These are phyloP conservation scores for Epicoccum nigrum DNA, from an alignment of 2,329 filamentous ascomycete species.

Conservation along the genomic window DNA sequence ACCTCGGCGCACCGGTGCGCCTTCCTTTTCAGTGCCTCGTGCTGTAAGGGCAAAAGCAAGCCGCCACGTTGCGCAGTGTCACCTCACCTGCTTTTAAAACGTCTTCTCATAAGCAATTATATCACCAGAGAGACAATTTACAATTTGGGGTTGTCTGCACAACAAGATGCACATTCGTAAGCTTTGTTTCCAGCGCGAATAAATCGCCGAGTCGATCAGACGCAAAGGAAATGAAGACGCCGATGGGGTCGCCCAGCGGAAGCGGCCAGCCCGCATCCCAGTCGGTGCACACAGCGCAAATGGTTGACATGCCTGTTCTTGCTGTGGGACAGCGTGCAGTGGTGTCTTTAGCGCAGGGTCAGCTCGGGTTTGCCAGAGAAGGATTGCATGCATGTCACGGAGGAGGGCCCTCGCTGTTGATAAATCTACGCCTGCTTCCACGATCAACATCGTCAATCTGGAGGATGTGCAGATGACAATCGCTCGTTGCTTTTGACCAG, in stretches of 20 bases:
- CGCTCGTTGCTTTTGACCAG: conserved; percentile 14
- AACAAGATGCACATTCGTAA: conserved; percentile 1
- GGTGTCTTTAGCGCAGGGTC: conserved; percentile 2
- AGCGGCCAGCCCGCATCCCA: conserved; percentile 8
- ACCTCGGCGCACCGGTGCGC: conserved; percentile 9
- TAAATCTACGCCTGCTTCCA: conserved; percentile 3
- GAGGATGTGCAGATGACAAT: conserved; percentile 12
- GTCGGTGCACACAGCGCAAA: conserved; percentile 1
- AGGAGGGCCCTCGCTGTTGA: conserved; percentile 1
- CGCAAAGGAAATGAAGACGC: conserved; percentile 14
- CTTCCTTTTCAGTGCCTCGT: conserved; percentile 10
- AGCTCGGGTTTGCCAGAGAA: background rate
- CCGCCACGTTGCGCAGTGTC: conserved; percentile 7
- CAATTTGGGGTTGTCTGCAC: background rate
- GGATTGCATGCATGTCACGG: background rate
- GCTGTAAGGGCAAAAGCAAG: conserved; percentile 6
- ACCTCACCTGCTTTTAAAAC: background rate
- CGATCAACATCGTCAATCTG: conserved; percentile 4
- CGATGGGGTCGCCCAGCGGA: conserved; percentile 11
- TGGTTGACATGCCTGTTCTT: conserved; percentile 12
- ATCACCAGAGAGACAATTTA: too few relatives aligned
- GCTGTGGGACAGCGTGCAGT: conserved; percentile 7
- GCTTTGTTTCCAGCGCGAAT: conserved; percentile 3
- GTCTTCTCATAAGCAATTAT: background rate
- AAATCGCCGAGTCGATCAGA: conserved; percentile 14